Percentiles rank a stretch among this genome's conserved stretches.
Conservation (phyloP, 228 moss, liverwort and hornwort species). For the Sphagnum fallax region DNA sequence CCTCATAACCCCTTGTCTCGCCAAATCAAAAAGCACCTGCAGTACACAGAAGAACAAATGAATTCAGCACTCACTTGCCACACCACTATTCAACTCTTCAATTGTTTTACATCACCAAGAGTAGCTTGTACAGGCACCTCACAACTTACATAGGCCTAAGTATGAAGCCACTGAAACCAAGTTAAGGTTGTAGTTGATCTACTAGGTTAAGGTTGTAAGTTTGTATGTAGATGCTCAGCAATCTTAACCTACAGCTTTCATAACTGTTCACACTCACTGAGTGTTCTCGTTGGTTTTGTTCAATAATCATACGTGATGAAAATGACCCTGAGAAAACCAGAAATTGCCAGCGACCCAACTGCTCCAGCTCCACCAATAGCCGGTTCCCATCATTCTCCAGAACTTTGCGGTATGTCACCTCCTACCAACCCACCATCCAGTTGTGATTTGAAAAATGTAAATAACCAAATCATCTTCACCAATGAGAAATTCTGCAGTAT, state of each 20-base stretch:
- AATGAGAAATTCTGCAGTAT: not conserved
- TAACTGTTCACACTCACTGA: constrained; percentile 16
- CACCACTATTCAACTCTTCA: too few species aligned
- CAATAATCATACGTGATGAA: constrained; percentile 63
- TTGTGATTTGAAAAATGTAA: not conserved
- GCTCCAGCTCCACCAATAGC: constrained; percentile 89
- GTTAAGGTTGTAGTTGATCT: not conserved
- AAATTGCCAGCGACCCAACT: constrained; percentile 85
- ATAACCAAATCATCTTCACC: not conserved
- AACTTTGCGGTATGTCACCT: constrained; percentile 70
- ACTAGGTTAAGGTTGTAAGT: too few species aligned
- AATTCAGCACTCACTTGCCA: too few species aligned
- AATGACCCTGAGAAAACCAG: constrained; percentile 72
- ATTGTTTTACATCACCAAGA: too few species aligned
- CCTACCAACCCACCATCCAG: constrained; percentile 27
- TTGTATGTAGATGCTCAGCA: not conserved
- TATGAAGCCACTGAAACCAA: not conserved
- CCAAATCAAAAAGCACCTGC: constrained; percentile 69
- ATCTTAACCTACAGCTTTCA: not conserved
- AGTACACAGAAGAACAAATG: not conserved
- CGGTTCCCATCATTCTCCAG: constrained; percentile 82
- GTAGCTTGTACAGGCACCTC: not conserved
- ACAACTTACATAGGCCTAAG: not conserved
- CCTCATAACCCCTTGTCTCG: constrained; percentile 84
- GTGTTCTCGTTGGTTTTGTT: constrained; percentile 58